Percentiles rank a stretch among this genome's conserved stretches.
Conservation (phyloP, 495 filamentous ascomycete species). For the Hyaloscypha finlandica region DNA sequence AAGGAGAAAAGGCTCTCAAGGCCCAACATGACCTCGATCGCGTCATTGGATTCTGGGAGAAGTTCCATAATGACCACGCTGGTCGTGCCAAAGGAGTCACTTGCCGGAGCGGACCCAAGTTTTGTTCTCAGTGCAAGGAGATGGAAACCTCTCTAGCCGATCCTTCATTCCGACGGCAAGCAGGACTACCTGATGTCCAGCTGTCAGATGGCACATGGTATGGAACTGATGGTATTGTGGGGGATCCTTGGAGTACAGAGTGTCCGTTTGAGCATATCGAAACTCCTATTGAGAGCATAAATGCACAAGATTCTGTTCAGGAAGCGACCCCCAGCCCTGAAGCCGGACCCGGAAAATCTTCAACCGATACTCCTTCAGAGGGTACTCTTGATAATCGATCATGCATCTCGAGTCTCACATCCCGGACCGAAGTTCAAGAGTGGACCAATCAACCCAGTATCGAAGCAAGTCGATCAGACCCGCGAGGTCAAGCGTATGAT, state of each 20-base stretch:
- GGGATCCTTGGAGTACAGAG: background rate
- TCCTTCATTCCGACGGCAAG: background rate
- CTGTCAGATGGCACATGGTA: background rate
- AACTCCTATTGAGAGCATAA: background rate
- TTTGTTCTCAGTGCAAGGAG: background rate
- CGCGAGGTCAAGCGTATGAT: too few species aligned
- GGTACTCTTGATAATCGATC: background rate
- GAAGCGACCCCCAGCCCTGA: too few species aligned
- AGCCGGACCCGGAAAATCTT: too few species aligned
- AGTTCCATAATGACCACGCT: background rate
- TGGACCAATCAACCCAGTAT: too few species aligned
- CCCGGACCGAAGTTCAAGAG: too few species aligned
- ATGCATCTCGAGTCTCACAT: too few species aligned
- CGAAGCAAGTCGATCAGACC: too few species aligned
- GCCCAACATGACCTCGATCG: background rate
- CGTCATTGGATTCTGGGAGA: background rate
- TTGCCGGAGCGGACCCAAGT: background rate
- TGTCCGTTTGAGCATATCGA: background rate
- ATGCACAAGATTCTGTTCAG: background rate
- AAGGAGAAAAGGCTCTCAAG: background rate
- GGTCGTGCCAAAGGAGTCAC: background rate
- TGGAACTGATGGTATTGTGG: background rate
- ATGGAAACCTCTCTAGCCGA: background rate
- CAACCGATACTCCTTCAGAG: background rate
- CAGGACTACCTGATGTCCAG: background rate